phyloP scores from a whole-genome alignment of 2,329 filamentous ascomycete species.

The Cucurbitaria berberidis region DNA sequence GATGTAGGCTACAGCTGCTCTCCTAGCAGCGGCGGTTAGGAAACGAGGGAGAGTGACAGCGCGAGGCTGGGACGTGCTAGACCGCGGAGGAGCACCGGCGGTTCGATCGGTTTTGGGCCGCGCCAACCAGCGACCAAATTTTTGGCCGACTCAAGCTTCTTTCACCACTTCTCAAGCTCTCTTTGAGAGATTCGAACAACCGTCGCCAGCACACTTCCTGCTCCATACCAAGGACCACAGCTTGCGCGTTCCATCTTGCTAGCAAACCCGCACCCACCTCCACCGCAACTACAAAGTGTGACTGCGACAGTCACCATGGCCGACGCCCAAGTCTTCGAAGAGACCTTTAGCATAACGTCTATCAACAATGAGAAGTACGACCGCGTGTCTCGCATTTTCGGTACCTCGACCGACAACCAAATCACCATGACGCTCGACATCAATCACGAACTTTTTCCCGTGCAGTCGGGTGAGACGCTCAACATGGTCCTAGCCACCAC shows the following conservation, averaged over 20 bases:
- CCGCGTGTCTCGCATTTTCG: slow-evolving; percentile 85
- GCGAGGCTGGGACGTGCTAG: not conserved
- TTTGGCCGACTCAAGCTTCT: slow-evolving; percentile 21
- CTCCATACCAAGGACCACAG: not conserved
- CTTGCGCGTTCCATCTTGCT: not conserved
- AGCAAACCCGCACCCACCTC: not conserved
- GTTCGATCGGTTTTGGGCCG: too few relatives aligned
- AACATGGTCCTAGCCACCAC: slow-evolving; percentile 85
- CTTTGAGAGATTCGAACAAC: not conserved
- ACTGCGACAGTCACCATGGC: slow-evolving; percentile 63
- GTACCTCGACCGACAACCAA: slow-evolving; percentile 76
- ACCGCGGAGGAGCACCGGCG: slow-evolving; percentile 18
- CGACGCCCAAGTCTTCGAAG: slow-evolving; percentile 92
- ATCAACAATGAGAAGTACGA: slow-evolving; percentile 91
- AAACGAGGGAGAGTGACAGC: not conserved
- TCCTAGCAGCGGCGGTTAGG: not conserved
- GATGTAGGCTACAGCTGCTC: not conserved
- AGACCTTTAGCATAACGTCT: slow-evolving; percentile 81
- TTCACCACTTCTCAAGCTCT: slow-evolving; percentile 12
- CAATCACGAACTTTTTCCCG: slow-evolving; percentile 90
- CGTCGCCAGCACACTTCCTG: not conserved
- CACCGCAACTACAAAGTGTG: slow-evolving; percentile 2
- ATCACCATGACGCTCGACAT: slow-evolving; percentile 87
- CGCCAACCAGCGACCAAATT: too few relatives aligned
- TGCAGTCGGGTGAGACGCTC: slow-evolving; percentile 74